Evolutionary conservation across 2,329 filamentous ascomycete genomes (phyloP).

Genomic region (Aschersonia sp.): DNA sequence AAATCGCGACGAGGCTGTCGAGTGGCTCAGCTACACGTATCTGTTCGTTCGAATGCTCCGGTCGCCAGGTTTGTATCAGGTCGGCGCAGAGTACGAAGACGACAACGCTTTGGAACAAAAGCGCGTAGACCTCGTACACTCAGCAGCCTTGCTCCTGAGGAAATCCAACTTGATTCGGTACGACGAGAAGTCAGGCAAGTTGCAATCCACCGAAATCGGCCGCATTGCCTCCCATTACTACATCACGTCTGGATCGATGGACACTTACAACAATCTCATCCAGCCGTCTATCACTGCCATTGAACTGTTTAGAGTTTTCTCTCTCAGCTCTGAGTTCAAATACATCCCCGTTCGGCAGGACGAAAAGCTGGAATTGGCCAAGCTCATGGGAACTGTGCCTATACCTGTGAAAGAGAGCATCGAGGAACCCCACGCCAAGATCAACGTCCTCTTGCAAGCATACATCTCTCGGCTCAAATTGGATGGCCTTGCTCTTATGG

Average conservation of each 20-base stretch:
- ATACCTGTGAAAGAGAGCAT: slow-evolving; percentile 97
- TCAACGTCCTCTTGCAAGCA: slow-evolving; percentile 92
- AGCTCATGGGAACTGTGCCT: slow-evolving; percentile 77
- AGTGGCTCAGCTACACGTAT: slow-evolving; percentile 98
- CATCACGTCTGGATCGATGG: slow-evolving; percentile 91
- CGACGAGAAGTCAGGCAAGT: slow-evolving; percentile 77
- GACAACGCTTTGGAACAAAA: slow-evolving; percentile 89
- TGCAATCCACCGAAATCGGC: slow-evolving; percentile 87
- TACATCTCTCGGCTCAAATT: slow-evolving; percentile 92
- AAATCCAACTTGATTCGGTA: slow-evolving; percentile 87
- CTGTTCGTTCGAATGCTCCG: slow-evolving; percentile 95
- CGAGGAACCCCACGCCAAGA: slow-evolving; percentile 93
- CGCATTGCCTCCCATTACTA: slow-evolving; percentile 97
- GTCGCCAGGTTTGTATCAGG: slow-evolving; percentile 87
- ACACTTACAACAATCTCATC: slow-evolving; percentile 90
- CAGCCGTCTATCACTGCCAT: slow-evolving; percentile 88
- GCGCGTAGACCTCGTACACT: slow-evolving; percentile 93
- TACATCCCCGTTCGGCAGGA: slow-evolving; percentile 97
- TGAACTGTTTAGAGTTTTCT: slow-evolving; percentile 92
- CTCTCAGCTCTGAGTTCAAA: slow-evolving; percentile 95
- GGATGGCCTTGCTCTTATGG: slow-evolving; percentile 90
- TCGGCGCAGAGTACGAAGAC: slow-evolving; percentile 88
- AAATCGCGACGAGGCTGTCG: slow-evolving; percentile 87
- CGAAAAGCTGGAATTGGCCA: slow-evolving; percentile 91
- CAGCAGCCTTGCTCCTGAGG: slow-evolving; percentile 74